Evolutionary conservation across 306 rosid species (phyloP).

Genomic region (Fragaria vesca): DNA sequence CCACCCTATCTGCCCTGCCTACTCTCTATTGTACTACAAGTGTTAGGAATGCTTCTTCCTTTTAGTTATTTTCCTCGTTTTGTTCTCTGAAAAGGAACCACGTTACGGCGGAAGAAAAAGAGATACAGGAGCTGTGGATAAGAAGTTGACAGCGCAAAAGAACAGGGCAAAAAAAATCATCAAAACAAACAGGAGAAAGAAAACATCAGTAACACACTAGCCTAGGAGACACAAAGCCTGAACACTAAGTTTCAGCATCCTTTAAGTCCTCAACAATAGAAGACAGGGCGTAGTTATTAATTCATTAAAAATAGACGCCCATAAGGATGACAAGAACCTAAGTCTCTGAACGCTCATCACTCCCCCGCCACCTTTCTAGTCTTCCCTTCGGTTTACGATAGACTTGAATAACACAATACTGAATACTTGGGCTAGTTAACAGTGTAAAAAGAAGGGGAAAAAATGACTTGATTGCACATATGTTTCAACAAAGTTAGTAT

Average conservation of each 20-base stretch:
- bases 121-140: background rate
- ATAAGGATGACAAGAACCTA: background rate
- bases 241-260: background rate
- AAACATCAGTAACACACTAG: background rate
- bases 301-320: background rate
- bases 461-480: background rate
- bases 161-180: background rate
- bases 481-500: background rate
- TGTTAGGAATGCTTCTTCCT: background rate
- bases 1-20: background rate
- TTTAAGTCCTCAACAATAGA: background rate
- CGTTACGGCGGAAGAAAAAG: background rate
- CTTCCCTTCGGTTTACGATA: background rate
- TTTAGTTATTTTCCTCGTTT: too few species aligned
- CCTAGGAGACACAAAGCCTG: background rate
- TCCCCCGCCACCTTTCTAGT: background rate
- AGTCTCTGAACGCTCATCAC: too few species aligned
- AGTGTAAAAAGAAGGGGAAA: background rate
- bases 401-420: background rate
- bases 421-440: background rate
- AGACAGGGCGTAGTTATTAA: background rate
- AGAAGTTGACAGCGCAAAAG: background rate
- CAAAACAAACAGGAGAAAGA: background rate
- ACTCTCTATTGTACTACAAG: background rate
- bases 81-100: background rate